A percentile compares a stretch with the other conserved stretches of the same genome.
Conservation (phyloP, 345 rosid genomes). For the Heritiera fomes region DNA sequence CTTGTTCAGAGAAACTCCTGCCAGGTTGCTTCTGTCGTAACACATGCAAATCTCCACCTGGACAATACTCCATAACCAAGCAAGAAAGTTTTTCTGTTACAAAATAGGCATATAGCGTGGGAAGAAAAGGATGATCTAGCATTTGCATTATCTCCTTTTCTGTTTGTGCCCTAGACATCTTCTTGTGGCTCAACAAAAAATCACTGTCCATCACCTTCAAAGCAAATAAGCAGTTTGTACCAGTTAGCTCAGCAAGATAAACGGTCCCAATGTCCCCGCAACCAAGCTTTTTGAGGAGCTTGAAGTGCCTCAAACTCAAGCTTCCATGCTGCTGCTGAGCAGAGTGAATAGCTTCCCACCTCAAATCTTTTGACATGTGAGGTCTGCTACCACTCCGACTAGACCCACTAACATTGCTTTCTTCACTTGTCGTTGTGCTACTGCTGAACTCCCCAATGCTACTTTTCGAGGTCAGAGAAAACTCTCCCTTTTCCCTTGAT, state of each 20-base stretch:
- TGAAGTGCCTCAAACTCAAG: slow-evolving; percentile 63
- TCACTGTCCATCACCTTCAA: slow-evolving; percentile 77
- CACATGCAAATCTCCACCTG: slow-evolving; percentile 82
- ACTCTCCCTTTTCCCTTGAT: slow-evolving; percentile 61
- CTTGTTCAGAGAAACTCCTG: slow-evolving; percentile 68
- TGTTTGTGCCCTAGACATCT: slow-evolving; percentile 68
- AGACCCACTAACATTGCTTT: slow-evolving; percentile 54
- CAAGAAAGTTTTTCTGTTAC: slow-evolving; percentile 63
- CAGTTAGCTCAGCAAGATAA: slow-evolving; percentile 67
- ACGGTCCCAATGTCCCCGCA: slow-evolving; percentile 78
- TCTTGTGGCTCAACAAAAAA: slow-evolving; percentile 64
- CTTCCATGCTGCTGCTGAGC: slow-evolving; percentile 60
- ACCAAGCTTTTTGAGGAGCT: slow-evolving; percentile 67
- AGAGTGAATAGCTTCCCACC: slow-evolving; percentile 71
- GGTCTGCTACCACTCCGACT: slow-evolving; percentile 61
- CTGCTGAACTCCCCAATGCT: slow-evolving; percentile 75
- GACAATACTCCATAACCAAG: slow-evolving; percentile 82
- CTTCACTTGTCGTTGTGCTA: slow-evolving; percentile 59
- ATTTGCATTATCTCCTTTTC: slow-evolving; percentile 77
- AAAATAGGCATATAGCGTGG: slow-evolving; percentile 68
- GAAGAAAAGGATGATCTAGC: slow-evolving; percentile 87
- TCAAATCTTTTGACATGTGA: slow-evolving; percentile 73
- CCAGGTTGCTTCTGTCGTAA: slow-evolving; percentile 67
- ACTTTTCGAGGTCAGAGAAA: slow-evolving; percentile 82
- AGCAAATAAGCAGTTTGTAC: slow-evolving; percentile 63